Percentiles rank a stretch among this genome's conserved stretches.
Evolutionary conservation across 148 eudicot genomes (phyloP).

Genomic region (Camellia granthamiana): DNA sequence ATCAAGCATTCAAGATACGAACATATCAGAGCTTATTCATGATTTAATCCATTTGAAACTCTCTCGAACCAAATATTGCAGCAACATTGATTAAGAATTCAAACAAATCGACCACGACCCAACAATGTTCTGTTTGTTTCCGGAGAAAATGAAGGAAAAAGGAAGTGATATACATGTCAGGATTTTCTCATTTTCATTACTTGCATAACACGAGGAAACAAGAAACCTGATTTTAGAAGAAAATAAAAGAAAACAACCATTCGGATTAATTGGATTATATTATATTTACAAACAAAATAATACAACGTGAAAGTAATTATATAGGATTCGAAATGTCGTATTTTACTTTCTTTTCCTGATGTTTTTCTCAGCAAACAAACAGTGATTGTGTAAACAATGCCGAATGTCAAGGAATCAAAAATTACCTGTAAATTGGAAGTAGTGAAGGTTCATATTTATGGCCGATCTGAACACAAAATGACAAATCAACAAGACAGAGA

Average conservation of each 20-base stretch:
- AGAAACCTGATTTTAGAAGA: too few relatives aligned
- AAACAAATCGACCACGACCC: neutral
- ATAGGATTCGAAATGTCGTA: neutral
- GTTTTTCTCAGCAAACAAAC: slow-evolving; percentile 2
- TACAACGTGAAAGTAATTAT: neutral
- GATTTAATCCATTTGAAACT: neutral
- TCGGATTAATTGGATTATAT: too few relatives aligned
- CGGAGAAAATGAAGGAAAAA: neutral
- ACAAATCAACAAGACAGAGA: neutral
- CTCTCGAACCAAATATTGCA: neutral
- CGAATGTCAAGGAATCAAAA: neutral
- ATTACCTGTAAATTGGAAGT: slow-evolving; percentile 15
- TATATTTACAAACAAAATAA: neutral
- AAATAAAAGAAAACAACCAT: neutral
- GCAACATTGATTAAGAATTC: neutral
- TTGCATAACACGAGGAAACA: neutral
- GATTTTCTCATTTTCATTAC: neutral
- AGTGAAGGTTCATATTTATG: neutral
- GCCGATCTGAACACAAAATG: slow-evolving; percentile 9
- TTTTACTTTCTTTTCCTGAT: neutral
- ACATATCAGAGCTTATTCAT: neutral
- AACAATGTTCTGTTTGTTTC: neutral
- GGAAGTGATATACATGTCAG: neutral
- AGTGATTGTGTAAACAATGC: neutral
- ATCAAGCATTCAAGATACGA: neutral